Base-by-base conservation (phyloP, 805 yeast species). In the Cyberlindnera galapagoensis region DNA sequence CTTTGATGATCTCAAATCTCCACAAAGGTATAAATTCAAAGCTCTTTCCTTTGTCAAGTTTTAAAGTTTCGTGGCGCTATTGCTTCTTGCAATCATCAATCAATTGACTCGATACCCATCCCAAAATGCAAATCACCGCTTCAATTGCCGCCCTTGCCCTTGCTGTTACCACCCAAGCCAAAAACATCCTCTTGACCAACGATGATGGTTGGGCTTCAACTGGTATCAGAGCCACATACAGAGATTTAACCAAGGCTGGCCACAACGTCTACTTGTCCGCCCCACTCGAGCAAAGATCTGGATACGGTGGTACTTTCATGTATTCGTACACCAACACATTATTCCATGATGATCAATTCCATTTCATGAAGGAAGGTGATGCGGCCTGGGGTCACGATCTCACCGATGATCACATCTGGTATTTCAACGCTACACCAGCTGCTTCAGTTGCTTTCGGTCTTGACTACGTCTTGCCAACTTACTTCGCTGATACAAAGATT, bases 121-220 rank as follows among this genome's bases (percentile, higher is more conserved):
- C 24, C 11, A 11, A 3, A 20, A 44, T 40, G 46, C 38, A 37
- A 27, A 26, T 42, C 29, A 21, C 39, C 2, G 19, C 42, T 4
- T 18, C 31, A 7, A 9, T 43, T 9, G 14, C 30, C 14, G 12
- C 37, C 3, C 16, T 42, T 14, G 41, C 48, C 9, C 17, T 36
- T 12, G 33, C 36, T 12, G 14, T 40, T n/a, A 9, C 38, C 1
- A 38, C 35, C 16, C 33, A 44, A 7, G 59, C 65, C 18, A 62
- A 63, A 43, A 65, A 67, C 49, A 65, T 69, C 38, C 50, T 71
- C 14, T 56, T 71, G 24, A 65, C 77, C 39, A 72, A 74, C 44
- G 80, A 74, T 46, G 80, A 74, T 42, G 67, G 71, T 13, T 74
- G 74, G 72, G 69, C 67, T 3, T 56, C 76, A 5, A 68, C 77